A percentile compares a stretch with the other conserved stretches of the same genome.
phyloP scores from a whole-genome alignment of 108 stramenopile genomes.

The Parmales sp. region DNA sequence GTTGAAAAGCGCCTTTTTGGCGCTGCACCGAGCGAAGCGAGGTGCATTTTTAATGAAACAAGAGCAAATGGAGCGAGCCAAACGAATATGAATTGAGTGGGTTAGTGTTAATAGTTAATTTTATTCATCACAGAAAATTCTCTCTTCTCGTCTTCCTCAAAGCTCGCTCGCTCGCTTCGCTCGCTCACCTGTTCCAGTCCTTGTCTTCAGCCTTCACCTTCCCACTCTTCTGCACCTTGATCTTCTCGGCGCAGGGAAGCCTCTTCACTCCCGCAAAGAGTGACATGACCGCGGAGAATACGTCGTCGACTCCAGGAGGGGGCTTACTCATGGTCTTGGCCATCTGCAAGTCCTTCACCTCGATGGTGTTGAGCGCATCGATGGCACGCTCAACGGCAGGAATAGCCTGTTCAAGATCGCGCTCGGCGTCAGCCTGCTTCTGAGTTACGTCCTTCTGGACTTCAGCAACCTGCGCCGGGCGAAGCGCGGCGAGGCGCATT shows the following conservation, averaged over 20 bases:
- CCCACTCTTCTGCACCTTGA: slow-evolving; percentile 36
- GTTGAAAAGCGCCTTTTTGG: slow-evolving; percentile 48
- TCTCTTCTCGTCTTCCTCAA: no score
- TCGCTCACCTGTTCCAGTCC: no score
- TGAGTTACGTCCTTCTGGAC: slow-evolving; percentile 39
- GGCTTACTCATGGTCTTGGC: slow-evolving; percentile 56
- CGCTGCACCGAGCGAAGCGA: no score
- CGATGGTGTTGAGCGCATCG: slow-evolving; percentile 53
- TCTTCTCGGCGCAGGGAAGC: slow-evolving; percentile 11
- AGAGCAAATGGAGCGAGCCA: no score
- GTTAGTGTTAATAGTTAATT: no score
- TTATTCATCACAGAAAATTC: no score
- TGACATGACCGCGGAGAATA: slow-evolving; percentile 53
- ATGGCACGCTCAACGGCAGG: slow-evolving; percentile 50
- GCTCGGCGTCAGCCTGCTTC: slow-evolving; percentile 45
- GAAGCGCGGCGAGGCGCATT: no score
- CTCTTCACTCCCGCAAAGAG: slow-evolving; percentile 40
- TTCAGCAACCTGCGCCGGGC: slow-evolving; percentile 38
- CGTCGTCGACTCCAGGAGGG: slow-evolving; percentile 58
- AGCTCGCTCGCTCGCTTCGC: no score
- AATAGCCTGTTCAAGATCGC: slow-evolving; percentile 50
- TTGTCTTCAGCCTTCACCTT: slow-evolving; percentile 46
- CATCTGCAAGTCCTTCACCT: slow-evolving; percentile 38
- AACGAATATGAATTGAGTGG: no score
- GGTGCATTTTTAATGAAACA: no score